Percentiles rank a stretch among this genome's conserved stretches.
phyloP scores from a whole-genome alignment of 768 basidiomycete genomes.

The Lactarius akahatsu region DNA sequence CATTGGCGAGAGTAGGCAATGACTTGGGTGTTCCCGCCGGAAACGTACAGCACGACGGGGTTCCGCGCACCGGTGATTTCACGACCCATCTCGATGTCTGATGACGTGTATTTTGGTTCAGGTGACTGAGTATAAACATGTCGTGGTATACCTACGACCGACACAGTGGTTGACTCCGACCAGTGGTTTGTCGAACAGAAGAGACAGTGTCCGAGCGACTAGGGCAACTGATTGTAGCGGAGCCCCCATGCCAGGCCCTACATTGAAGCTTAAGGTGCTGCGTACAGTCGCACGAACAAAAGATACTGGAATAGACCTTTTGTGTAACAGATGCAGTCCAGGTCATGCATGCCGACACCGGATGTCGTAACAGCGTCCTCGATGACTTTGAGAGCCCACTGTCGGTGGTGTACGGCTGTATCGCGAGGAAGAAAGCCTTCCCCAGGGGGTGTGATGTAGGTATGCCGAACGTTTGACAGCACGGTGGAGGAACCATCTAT shows the following conservation, averaged over 20 bases:
- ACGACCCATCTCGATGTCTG: slow-evolving; percentile 99
- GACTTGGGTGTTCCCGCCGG: slow-evolving; percentile 98
- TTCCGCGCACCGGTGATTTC: slow-evolving; percentile 92
- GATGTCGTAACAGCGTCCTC: slow-evolving; percentile 71
- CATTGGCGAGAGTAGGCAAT: slow-evolving; percentile 98
- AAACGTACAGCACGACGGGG: slow-evolving; percentile 96
- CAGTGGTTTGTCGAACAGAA: slow-evolving; percentile 86
- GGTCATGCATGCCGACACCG: slow-evolving; percentile 63
- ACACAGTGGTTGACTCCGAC: slow-evolving; percentile 99
- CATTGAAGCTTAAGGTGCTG: neutral
- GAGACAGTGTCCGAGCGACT: slow-evolving; percentile 86
- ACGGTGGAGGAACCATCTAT: slow-evolving; percentile 71
- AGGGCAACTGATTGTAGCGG: slow-evolving; percentile 93
- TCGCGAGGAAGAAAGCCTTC: slow-evolving; percentile 97
- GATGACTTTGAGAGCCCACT: slow-evolving; percentile 86
- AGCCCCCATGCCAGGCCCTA: slow-evolving; percentile 99
- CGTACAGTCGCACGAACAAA: neutral
- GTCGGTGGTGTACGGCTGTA: slow-evolving; percentile 92
- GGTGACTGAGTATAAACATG: neutral
- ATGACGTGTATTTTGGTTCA: slow-evolving; percentile 1
- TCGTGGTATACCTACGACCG: slow-evolving; percentile 65
- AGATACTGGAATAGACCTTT: slow-evolving; percentile 58
- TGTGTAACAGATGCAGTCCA: slow-evolving; percentile 96
- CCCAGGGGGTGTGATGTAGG: slow-evolving; percentile 98
- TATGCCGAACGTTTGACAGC: slow-evolving; percentile 91